Evolutionary conservation across 2,329 filamentous ascomycete species (phyloP), one percentile per base, ranked within the genome.

Genomic region (Coniochaeta sp.): DNA sequence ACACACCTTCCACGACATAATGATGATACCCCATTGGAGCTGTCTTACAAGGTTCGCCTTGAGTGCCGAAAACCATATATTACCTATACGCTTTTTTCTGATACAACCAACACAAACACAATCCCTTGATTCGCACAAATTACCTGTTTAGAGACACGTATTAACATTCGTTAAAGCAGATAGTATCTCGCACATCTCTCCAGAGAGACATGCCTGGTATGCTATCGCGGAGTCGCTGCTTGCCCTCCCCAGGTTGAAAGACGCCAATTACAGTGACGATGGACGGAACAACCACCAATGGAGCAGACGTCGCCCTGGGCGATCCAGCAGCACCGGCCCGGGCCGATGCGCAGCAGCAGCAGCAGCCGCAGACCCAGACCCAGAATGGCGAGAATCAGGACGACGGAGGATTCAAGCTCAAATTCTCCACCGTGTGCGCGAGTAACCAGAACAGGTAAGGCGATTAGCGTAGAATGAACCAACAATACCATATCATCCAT

Each of bases 391-490:
- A 73, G 24, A 69, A 73, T 13, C 74, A 79, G 40, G 75, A 76
- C 16, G 70, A 75, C 24, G 74, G 73, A n/a, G 81, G 78, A 50
- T 96, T 85, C 78, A 96, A 94, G 71, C 80, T 99, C 56, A 95
- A 89, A 65, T 96, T 97, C 71, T 96, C 91, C 75, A 97, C 94
- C 3, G 92, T 99, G n/a, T 99, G 94, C 71, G 94, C 94, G 7
- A 96, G 91, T 63, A 99, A 99, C 63, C 91, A 99, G 69, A 99
- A 99, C 65, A 85, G 94, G 83, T 95, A 76, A 57, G 77, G 63
- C 48, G 18, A 51, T 24, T 24, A 42, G 38, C 26, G 6, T 42
- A 42, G 38, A 12, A 22, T 10, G 12, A 24, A 42, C 32, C 20
- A 6, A 18, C 27, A 30, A 30, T n/a, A 20, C 33, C 33, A 6